Evolutionary conservation across 805 yeast species (phyloP), one percentile per base, ranked within the genome.

Genomic region (Saccharomyces jurei): DNA sequence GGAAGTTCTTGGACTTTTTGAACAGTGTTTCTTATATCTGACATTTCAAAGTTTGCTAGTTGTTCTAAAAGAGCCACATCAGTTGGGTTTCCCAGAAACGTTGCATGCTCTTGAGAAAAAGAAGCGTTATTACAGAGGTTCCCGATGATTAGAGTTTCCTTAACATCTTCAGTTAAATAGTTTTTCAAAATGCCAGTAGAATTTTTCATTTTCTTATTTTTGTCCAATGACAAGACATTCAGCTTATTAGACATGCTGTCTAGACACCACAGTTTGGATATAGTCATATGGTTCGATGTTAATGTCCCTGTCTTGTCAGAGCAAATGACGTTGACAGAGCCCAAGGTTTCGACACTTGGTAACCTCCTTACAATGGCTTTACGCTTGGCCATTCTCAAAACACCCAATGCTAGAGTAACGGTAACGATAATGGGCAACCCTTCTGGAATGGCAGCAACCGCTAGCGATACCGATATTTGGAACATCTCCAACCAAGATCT

Each of bases 361-460:
- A 94, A 76, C 62, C 97, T 81, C 66, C 91, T 87, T 52, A 94
- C 96, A 67, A 94, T 94, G 2, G 98, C 99, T 64, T 86, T 87
- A 62, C 90, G 85, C 52, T 82, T 83, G 5, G 99, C 97, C 99
- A 94, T 94, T 73, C 98, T 80, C 61, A 94, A 76, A 48, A 94
- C 99, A 50, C 99, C 99, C 25, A 94, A 76, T 0, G 99, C 99
- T 58, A 94, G 76, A 0, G 99, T 94, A 9, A 94, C 99, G 5
- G 99, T 92, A 46, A 94, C 99, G 69, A 94, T 94, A 64, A 94
- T 94, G 0, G 99, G 99, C 61, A 94, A 79, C 53, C 99, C 99
- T 72, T 94, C 99, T 4, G 99, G 99, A 63, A 94, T 94, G 3
- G 99, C 99, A 51, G 99, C 99, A 21, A 94, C 99, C 2, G 99